These are phyloP conservation scores for Castanea sativa DNA, from an alignment of 306 rosid species.

Conservation along the genomic window DNA sequence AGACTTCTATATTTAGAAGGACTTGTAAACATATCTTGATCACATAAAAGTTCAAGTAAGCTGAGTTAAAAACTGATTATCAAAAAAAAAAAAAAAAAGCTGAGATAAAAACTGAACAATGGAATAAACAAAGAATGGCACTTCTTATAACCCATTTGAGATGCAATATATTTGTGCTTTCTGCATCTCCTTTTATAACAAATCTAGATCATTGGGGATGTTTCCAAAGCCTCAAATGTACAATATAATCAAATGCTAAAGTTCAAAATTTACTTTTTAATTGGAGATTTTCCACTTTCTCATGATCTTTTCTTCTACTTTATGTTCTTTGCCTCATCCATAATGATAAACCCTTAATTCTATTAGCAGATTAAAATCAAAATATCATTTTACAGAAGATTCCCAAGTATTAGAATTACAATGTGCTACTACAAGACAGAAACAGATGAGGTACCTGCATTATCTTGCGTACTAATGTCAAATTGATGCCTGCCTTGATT, in stretches of 20 bases:
- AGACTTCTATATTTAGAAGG: neutral
- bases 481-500: conserved; percentile 60
- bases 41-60: neutral
- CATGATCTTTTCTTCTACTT: neutral
- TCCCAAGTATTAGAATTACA: neutral
- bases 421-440: neutral
- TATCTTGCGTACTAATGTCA: conserved; percentile 70
- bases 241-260: neutral
- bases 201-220: neutral
- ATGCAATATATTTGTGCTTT: neutral
- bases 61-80: neutral
- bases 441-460: conserved; percentile 67
- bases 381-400: neutral
- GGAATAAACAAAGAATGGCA: neutral
- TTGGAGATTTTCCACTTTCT: neutral
- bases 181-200: neutral
- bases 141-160: no score
- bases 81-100: no score
- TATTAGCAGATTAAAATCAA: neutral
- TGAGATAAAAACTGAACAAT: neutral
- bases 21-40: neutral
- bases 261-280: neutral
- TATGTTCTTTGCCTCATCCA: neutral
- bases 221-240: neutral
- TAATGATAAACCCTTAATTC: neutral